Percentiles rank a stretch among this genome's conserved stretches.
Conservation (phyloP, 179 eudicot genomes). For the Drosera spatulata region DNA sequence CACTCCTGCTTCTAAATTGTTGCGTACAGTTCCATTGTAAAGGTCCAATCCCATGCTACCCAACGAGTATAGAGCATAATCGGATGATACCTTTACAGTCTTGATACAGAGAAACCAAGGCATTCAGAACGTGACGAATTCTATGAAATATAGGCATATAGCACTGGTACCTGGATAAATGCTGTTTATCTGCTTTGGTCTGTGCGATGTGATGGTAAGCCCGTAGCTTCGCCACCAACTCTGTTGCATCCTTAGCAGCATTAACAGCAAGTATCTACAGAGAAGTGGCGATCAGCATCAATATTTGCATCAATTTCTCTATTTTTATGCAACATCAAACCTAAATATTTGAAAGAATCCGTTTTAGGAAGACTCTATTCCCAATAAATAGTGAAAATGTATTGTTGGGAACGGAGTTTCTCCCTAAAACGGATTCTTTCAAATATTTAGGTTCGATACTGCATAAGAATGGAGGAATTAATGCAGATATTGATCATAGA, state of each 20-base stretch:
- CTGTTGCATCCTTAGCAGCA: constrained; percentile 46
- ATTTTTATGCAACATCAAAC: too few species aligned
- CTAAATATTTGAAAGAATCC: too few species aligned
- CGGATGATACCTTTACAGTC: too few species aligned
- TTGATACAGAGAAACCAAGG: neutral
- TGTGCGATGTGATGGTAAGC: constrained; percentile 90
- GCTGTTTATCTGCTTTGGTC: constrained; percentile 86
- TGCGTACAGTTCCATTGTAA: constrained; percentile 35
- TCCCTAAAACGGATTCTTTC: too few species aligned
- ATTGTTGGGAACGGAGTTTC: too few species aligned
- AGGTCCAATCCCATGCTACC: constrained; percentile 93
- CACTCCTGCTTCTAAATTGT: constrained; percentile 37
- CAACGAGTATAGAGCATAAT: neutral
- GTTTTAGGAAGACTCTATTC: too few species aligned
- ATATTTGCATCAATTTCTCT: too few species aligned
- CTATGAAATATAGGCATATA: neutral
- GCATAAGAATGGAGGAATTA: too few species aligned
- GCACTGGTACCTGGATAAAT: constrained; percentile 60
- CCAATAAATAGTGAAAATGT: too few species aligned
- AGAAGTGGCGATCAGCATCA: neutral
- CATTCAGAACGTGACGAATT: too few species aligned
- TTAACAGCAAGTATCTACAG: constrained; percentile 84
- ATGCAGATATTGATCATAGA: too few species aligned
- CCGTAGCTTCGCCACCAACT: constrained; percentile 60
- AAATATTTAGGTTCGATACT: too few species aligned